phyloP scores from a whole-genome alignment of 148 eudicot species.

The Heliosperma pusillum region DNA sequence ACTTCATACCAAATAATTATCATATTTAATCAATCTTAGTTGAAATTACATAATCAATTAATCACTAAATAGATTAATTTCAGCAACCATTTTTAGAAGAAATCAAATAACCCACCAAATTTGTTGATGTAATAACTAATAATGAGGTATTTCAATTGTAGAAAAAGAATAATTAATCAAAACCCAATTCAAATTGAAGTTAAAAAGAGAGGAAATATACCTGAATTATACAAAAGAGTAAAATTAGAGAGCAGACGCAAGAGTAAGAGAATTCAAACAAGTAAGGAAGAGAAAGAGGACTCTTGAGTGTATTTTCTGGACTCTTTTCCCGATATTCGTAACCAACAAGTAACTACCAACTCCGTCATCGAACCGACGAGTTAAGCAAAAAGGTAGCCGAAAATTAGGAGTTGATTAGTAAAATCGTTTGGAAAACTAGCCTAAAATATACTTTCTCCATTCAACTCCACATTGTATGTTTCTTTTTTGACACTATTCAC shows the following conservation, averaged over 20 bases:
- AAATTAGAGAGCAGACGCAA: not conserved
- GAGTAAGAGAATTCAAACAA: not conserved
- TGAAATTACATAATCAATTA: not conserved
- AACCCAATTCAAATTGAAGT: not conserved
- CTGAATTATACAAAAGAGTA: slow-evolving; percentile 2
- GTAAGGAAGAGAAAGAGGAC: not conserved
- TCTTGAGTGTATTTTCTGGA: not conserved
- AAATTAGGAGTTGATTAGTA: no score
- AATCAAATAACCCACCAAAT: not conserved
- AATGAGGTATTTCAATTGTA: not conserved
- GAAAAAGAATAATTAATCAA: not conserved
- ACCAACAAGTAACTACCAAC: not conserved
- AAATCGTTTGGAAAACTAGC: no score
- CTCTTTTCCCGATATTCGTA: not conserved
- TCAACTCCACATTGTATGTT: no score
- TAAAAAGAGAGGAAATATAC: slow-evolving; percentile 7
- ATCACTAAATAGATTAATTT: no score
- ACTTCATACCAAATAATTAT: not conserved
- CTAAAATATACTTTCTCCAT: no score
- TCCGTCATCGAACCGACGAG: no score
- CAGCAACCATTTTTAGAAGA: not conserved
- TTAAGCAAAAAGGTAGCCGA: no score
- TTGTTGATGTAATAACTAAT: not conserved
- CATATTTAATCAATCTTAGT: not conserved
- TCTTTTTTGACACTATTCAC: no score